These are phyloP conservation scores for Phalaenopsis equestris DNA, from an alignment of 106 monocot species.

Conservation along the genomic window DNA sequence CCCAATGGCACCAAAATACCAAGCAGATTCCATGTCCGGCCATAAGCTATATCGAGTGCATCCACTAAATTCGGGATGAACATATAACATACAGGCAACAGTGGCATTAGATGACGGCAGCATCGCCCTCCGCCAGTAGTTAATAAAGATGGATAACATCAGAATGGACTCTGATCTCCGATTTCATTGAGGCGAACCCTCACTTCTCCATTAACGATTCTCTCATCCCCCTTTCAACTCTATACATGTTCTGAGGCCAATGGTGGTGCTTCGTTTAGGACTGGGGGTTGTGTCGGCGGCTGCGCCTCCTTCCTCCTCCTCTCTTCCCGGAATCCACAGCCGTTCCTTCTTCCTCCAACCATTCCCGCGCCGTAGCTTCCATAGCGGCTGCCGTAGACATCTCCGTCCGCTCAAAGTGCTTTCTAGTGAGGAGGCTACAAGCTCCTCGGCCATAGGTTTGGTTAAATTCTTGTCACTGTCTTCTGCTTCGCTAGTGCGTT, in stretches of 20 bases:
- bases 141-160: background rate
- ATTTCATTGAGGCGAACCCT: background rate
- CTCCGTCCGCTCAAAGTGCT: background rate
- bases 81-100: background rate
- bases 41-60: too few relatives aligned
- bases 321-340: background rate
- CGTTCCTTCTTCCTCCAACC: background rate
- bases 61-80: too few relatives aligned
- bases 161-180: background rate
- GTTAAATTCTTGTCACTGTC: background rate
- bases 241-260: background rate
- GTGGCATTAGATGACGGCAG: background rate
- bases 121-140: background rate
- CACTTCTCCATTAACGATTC: background rate
- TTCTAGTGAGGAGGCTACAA: background rate
- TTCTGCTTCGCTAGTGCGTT: background rate
- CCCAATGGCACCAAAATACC: too few relatives aligned
- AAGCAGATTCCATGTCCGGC: too few relatives aligned
- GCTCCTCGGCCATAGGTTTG: background rate
- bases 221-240: background rate
- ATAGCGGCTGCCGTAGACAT: background rate
- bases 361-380: background rate
- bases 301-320: background rate
- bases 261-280: background rate
- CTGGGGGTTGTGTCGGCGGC: conserved; percentile 3